These are phyloP conservation scores for Euptelea pleiosperma DNA, from an alignment of 164 flowering plant genomes.

Conservation along the genomic window DNA sequence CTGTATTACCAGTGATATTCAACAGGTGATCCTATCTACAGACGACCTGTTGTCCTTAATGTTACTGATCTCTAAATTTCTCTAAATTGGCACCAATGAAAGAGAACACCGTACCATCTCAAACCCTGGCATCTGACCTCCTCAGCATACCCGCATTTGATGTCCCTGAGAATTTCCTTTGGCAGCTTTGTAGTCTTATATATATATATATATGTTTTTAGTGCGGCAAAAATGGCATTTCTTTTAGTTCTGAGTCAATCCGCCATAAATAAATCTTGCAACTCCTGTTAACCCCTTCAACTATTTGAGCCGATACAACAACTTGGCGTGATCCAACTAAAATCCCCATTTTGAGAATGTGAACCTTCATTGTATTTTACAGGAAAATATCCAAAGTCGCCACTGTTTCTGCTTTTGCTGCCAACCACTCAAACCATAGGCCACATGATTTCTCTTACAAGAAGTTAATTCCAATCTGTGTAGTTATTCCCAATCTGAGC, in stretches of 20 bases:
- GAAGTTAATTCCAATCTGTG: constrained; percentile 12
- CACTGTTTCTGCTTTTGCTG: constrained; percentile 2
- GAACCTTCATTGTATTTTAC: not conserved
- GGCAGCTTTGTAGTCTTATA: constrained; percentile 8
- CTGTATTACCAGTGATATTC: constrained; percentile 14
- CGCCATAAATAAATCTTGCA: constrained; percentile 7
- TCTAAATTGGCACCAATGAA: constrained; percentile 5
- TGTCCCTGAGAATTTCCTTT: constrained; percentile 6
- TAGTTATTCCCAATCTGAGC: too few species aligned
- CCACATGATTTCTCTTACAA: constrained; percentile 5
- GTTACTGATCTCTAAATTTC: too few species aligned
- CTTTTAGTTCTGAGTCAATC: constrained; percentile 1
- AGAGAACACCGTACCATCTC: not conserved
- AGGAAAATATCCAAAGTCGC: not conserved
- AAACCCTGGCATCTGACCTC: not conserved
- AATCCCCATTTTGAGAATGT: constrained; percentile 3
- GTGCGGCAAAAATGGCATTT: constrained; percentile 4
- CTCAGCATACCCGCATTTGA: not conserved
- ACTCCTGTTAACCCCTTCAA: not conserved
- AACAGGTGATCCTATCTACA: not conserved
- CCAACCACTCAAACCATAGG: not conserved
- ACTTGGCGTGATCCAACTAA: not conserved
- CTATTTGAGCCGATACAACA: not conserved
- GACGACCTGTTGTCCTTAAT: not conserved
- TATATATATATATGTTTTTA: too few species aligned